Evolutionary conservation across 2,329 filamentous ascomycete species (phyloP), one percentile per base, ranked within the genome.

Genomic region (Colletotrichum aenigma): DNA sequence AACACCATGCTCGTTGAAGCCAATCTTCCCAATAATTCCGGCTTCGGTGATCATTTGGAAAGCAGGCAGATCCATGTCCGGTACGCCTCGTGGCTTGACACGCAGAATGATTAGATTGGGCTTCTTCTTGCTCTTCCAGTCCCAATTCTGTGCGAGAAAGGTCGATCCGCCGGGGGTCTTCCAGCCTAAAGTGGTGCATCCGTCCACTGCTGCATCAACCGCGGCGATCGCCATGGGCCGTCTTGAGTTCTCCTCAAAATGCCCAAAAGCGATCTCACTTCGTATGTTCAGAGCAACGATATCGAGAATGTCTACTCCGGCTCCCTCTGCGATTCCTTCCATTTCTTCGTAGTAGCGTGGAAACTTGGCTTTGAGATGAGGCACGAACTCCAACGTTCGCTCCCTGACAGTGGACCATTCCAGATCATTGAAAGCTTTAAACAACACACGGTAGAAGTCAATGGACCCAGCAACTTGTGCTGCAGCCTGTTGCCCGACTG

Each of bases 11-110:
- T 83, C 84, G 79, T 94, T 94, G 78, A 93, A 85, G 0, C 92
- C 92, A 26, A 94, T 93, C 81, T 94, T 94, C 16, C 91, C 92
- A 38, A 94, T 88, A 26, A 93, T 87, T 16, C 91, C 91, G 0
- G 88, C 86, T 66, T 93, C 91, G 0, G 91, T 92, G 26, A 92
- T 84, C 84, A 90, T 91, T 18, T 87, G 81, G 72, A 92, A 87
- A 2, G 83, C 83, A 0, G 90, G 89, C 32, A 87, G 67, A 8
- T 48, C 36, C 32, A 62, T n/a, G 8, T 30, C 28, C 12, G 58
- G 58, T 30, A 62, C 28, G 12, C 58, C 58, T 32, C n/a, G 26
- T 32, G 58, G 58, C 7, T 28, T 62, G 1, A 12, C 58, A n/a
- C 58, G 58, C 26, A 62, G 30, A 7, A 62, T 32, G 28, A 62